A percentile compares a stretch with the other conserved stretches of the same genome.
phyloP scores from a whole-genome alignment of 2,329 filamentous ascomycete genomes.

The Phoma sp. region DNA sequence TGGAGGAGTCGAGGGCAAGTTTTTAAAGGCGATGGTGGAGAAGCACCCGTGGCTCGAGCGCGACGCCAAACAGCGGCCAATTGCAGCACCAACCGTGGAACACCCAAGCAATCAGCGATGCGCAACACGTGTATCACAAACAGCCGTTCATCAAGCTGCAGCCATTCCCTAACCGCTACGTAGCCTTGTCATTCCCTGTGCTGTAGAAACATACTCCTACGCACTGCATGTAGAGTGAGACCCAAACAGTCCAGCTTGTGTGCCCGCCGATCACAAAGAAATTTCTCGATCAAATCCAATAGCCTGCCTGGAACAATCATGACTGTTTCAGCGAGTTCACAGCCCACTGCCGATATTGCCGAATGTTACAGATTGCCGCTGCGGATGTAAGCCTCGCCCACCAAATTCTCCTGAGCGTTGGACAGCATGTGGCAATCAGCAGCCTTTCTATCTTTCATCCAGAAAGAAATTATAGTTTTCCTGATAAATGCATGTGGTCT shows the following conservation, averaged over 20 bases:
- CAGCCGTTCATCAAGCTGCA: slow-evolving; percentile 6
- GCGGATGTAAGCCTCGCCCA: not conserved
- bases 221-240: not conserved
- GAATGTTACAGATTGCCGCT: slow-evolving; percentile 1
- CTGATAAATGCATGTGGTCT: not conserved
- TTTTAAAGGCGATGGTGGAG: slow-evolving; percentile 22
- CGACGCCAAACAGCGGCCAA: slow-evolving; percentile 7
- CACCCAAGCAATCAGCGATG: slow-evolving; percentile 7
- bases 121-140: slow-evolving; percentile 20
- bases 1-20: slow-evolving; percentile 13
- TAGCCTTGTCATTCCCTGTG: not conserved
- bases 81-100: slow-evolving; percentile 6
- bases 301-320: slow-evolving; percentile 11
- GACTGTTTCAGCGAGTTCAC: slow-evolving; percentile 10
- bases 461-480: not conserved
- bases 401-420: not conserved
- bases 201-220: not conserved
- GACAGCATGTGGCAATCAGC: not conserved
- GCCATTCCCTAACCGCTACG: not conserved
- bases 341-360: slow-evolving; percentile 1
- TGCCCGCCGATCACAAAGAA: slow-evolving; percentile 12
- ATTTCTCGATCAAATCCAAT: slow-evolving; percentile 10
- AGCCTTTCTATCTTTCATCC: not conserved
- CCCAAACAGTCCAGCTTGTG: slow-evolving; percentile 4
- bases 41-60: slow-evolving; percentile 12